Base-by-base conservation (phyloP, 805 yeast genomes). In the Saccharomycopsis schoenii region DNA sequence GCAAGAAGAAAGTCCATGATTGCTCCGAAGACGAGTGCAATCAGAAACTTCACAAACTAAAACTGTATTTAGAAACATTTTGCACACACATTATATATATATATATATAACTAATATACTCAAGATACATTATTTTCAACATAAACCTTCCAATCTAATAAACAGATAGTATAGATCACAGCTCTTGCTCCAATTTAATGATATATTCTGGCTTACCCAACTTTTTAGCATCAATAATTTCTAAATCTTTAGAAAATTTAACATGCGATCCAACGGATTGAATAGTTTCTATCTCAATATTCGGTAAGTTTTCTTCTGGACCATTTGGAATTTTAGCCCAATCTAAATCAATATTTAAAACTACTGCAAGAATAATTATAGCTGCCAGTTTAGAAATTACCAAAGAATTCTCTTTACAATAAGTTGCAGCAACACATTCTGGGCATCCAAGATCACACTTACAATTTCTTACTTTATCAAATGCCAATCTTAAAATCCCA, bases 321-420 rank as follows among this genome's bases (percentile, higher is more conserved):
- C 65, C 65, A 14, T 56, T 41, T 11, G 36, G 15, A 25, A 63
- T 55, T 25, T 17, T 8, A 17, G 24, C 10, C 61, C 77, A 68
- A 21, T 82, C 80, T 11, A 84, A 61, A 29, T 76, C 76, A 36
- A 77, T 73, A 0, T 89, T 92, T 36, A 85, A 68, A 4, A 94
- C 76, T 15, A 76, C 68, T 15, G 85, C 83, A 15, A 92, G 67
- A 6, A 93, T 82, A 1, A 93, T 77, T 14, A 81, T 73, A 0
- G 97, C 90, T 0, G 94, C 98, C 12, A 88, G 86, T 67, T 93
- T 94, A 0, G 97, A 90, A 64, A 93, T 74, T 6, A 94, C 98
- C 59, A 86, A 74, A 68, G 86, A 84, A 66, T 81, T 80, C 71
- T 94, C 99, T 60, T 84, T 83, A 73, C 99, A 94, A 59, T 81